A percentile compares a stretch with the other conserved stretches of the same genome.
These are phyloP conservation scores for Rhodosporidiobolus sp. DNA, from an alignment of 768 basidiomycete species.

Conservation along the genomic window DNA sequence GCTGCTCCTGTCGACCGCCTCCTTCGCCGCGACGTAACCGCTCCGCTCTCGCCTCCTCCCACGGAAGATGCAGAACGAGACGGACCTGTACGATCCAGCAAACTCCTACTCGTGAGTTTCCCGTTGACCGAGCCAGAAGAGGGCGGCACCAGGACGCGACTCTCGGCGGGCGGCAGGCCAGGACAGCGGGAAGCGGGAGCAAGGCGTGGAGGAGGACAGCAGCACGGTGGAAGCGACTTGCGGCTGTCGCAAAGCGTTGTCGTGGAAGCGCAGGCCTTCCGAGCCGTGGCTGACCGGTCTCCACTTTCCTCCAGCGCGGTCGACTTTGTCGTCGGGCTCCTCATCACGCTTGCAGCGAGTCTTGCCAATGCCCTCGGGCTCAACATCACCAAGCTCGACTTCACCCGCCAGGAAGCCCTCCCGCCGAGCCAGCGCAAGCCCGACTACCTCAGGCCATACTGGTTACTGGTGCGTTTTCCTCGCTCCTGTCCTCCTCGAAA, in stretches of 20 bases:
- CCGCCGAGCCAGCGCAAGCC: constrained; percentile 70
- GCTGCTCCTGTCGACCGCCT: not conserved
- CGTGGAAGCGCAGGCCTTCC: no score
- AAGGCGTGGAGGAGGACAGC: no score
- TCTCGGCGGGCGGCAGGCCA: not conserved
- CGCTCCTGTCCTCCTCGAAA: not conserved
- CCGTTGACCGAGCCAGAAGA: not conserved
- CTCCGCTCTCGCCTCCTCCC: not conserved
- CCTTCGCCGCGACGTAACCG: no score
- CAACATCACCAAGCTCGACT: constrained; percentile 90
- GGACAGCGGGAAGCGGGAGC: not conserved
- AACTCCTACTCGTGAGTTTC: constrained; percentile 15
- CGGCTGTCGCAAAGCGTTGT: no score
- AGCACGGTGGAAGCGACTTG: no score
- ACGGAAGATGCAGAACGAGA: constrained; percentile 23
- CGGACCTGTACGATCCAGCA: constrained; percentile 17
- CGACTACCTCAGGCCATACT: constrained; percentile 79
- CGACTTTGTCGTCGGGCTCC: constrained; percentile 55
- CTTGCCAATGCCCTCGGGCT: constrained; percentile 59
- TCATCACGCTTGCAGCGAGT: constrained; percentile 61
- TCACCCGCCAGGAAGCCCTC: constrained; percentile 70
- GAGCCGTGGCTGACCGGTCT: not conserved
- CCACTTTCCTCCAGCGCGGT: constrained; percentile 13
- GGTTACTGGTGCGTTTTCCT: constrained; percentile 63
- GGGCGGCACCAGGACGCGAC: not conserved